Conservation (phyloP, 2,329 filamentous ascomycete genomes). For the Atkinsonella hypoxylon region DNA sequence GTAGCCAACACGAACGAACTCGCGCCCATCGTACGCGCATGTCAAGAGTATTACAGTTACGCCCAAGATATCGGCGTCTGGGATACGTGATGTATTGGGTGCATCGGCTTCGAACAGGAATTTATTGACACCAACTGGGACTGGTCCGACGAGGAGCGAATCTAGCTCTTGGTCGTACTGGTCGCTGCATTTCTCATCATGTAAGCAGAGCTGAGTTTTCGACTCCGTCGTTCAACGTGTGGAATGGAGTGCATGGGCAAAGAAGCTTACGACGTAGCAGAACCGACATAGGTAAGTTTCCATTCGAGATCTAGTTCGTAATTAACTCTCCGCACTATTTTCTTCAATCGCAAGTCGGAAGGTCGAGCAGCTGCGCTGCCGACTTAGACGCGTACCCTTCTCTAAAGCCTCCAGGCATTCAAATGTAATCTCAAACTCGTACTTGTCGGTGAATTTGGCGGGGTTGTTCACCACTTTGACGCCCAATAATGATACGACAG, state of each 20-base stretch:
- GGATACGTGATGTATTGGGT: conserved; percentile 81
- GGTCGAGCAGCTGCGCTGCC: no score
- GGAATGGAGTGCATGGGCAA: conserved; percentile 9
- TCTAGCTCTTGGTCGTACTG: conserved; percentile 98
- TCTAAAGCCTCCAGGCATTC: conserved; percentile 91
- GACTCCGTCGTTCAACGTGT: conserved; percentile 4
- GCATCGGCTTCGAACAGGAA: conserved; percentile 95
- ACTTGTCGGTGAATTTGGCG: conserved; percentile 81
- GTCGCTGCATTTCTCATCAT: conserved; percentile 44
- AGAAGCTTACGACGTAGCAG: conserved; percentile 75
- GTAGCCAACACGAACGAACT: conserved; percentile 97
- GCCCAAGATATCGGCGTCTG: conserved; percentile 86
- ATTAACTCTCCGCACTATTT: neutral
- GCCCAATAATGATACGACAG: conserved; percentile 88
- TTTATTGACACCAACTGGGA: conserved; percentile 95
- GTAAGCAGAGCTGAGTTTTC: conserved; percentile 3
- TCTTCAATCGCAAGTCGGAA: neutral
- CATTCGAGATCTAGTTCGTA: conserved; percentile 72
- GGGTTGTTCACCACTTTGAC: conserved; percentile 97
- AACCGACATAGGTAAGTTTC: conserved; percentile 98
- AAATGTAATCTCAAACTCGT: conserved; percentile 97
- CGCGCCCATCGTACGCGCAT: conserved; percentile 89
- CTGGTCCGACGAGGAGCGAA: conserved; percentile 90
- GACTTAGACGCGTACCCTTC: conserved; percentile 50
- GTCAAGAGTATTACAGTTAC: conserved; percentile 95